Evolutionary conservation across 257 asterid genomes (phyloP).

Genomic region (Solanum virginianum): DNA sequence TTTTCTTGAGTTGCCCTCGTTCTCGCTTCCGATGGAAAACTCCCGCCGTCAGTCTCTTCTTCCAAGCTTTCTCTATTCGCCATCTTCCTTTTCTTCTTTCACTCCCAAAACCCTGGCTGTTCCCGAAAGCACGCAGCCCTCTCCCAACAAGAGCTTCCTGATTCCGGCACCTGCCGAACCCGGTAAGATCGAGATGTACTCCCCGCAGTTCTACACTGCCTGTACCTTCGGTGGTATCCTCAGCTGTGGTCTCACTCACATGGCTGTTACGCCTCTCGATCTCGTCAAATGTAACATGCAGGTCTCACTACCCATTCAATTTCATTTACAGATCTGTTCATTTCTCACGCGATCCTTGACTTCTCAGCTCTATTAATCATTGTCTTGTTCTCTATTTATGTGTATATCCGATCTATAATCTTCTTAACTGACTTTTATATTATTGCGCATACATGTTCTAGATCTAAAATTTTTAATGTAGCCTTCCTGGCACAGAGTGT

Average conservation of each 20-base stretch:
- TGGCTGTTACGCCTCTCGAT: slow-evolving; percentile 93
- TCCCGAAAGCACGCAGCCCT: slow-evolving; percentile 8
- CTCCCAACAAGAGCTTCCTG: slow-evolving; percentile 23
- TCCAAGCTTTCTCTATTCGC: slow-evolving; percentile 50
- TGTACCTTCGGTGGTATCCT: slow-evolving; percentile 82
- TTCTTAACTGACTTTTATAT: background rate
- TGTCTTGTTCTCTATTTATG: background rate
- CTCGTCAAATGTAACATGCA: slow-evolving; percentile 98
- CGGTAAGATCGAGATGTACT: slow-evolving; percentile 69
- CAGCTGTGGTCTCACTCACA: slow-evolving; percentile 94
- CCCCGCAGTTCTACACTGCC: slow-evolving; percentile 74
- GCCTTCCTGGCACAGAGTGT: background rate
- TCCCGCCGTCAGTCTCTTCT: slow-evolving; percentile 55
- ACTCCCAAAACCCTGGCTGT: slow-evolving; percentile 23
- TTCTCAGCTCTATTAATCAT: background rate
- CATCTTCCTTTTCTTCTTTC: slow-evolving; percentile 29
- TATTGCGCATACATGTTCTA: background rate
- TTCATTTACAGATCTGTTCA: background rate
- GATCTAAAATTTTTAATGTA: background rate
- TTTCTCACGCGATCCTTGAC: background rate
- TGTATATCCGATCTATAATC: background rate
- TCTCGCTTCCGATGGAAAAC: slow-evolving; percentile 12
- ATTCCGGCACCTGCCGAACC: slow-evolving; percentile 68
- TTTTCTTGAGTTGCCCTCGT: background rate
- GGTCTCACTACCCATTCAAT: slow-evolving; percentile 14